Evolutionary conservation across 257 asterid species (phyloP).

Genomic region (Dorcoceras hygrometricum): DNA sequence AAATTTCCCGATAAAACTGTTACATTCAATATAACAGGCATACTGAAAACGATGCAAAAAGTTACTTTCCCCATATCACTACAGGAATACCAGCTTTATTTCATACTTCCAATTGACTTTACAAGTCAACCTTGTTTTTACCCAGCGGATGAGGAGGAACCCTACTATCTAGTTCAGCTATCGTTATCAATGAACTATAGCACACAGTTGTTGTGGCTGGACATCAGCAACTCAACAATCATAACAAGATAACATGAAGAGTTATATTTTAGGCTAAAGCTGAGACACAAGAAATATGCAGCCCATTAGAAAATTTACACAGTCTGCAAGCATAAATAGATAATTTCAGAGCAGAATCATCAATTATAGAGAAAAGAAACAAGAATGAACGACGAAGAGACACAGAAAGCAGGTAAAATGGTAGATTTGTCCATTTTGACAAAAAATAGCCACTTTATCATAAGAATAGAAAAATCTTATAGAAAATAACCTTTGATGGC

Average conservation of each 20-base stretch:
- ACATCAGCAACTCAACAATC: background rate
- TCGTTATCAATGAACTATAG: background rate
- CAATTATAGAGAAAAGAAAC: background rate
- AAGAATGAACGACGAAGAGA: background rate
- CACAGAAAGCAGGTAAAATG: background rate
- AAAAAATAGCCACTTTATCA: background rate
- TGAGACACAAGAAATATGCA: background rate
- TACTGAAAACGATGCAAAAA: background rate
- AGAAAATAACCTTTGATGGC: conserved; percentile 70
- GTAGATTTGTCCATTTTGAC: background rate
- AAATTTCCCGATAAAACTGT: background rate
- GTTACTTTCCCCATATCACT: background rate
- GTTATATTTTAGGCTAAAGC: background rate
- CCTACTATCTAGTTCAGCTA: background rate
- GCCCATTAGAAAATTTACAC: background rate
- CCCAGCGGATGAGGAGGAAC: background rate
- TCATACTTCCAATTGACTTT: background rate
- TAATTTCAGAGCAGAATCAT: background rate
- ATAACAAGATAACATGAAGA: background rate
- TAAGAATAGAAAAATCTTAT: too few species aligned
- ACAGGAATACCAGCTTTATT: background rate
- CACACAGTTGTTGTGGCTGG: background rate
- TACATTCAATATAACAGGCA: background rate
- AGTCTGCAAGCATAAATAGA: background rate
- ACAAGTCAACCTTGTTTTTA: background rate